Evolutionary conservation across 164 flowering plant genomes (phyloP).

Genomic region (Liriodendron chinense): DNA sequence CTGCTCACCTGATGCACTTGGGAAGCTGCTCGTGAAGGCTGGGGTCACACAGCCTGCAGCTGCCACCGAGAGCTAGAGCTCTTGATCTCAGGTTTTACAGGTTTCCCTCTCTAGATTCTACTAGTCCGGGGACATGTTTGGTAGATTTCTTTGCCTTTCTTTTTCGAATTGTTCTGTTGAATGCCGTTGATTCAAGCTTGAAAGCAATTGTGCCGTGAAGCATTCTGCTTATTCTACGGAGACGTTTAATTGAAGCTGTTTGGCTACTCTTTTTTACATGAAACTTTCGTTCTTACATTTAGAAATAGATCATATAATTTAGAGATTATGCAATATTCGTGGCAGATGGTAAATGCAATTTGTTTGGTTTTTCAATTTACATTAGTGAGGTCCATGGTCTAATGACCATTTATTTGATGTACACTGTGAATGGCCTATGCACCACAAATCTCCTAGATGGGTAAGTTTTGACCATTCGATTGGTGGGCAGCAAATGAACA

Average conservation of each 20-base stretch:
- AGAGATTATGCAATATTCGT: not conserved
- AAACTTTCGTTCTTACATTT: not conserved
- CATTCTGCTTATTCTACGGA: not conserved
- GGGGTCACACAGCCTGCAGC: conserved; percentile 21
- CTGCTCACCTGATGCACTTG: conserved; percentile 15
- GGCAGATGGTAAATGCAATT: not conserved
- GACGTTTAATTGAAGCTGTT: not conserved
- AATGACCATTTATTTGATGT: not conserved
- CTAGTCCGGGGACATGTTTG: not conserved
- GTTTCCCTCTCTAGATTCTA: not conserved
- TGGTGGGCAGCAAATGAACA: not conserved
- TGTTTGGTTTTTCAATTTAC: not conserved
- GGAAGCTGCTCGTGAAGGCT: conserved; percentile 18
- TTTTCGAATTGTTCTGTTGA: not conserved
- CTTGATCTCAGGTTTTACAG: not conserved
- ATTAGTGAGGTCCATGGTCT: not conserved
- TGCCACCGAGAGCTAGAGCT: conserved; percentile 4
- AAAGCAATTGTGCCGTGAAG: not conserved
- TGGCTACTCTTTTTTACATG: not conserved
- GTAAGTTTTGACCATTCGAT: not conserved
- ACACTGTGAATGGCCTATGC: not conserved
- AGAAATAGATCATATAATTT: not conserved
- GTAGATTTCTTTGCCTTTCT: not conserved
- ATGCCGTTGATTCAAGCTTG: not conserved
- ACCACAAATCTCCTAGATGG: not conserved